phyloP scores from a whole-genome alignment of 2,329 filamentous ascomycete species.

The Fusarium neocosmosporiellum region DNA sequence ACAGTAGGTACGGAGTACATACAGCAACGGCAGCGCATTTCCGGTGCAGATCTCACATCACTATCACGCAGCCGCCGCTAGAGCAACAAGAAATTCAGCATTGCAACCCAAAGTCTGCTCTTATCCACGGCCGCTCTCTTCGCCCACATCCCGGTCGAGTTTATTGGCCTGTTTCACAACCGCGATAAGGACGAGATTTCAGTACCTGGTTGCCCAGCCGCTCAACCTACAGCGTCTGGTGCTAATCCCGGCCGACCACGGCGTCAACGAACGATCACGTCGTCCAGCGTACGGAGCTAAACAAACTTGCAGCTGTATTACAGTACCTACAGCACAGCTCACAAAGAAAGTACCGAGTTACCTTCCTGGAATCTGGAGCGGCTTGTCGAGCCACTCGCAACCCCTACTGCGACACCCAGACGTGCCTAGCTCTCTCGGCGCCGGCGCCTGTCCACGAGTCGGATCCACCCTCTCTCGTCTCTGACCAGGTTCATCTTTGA shows the following conservation, averaged over 20 bases:
- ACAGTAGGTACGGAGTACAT: neutral
- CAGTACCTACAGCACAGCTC: slow-evolving; percentile 22
- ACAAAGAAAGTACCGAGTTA: slow-evolving; percentile 20
- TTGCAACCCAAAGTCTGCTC: slow-evolving; percentile 2
- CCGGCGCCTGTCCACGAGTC: slow-evolving; percentile 29
- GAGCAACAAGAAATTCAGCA: neutral
- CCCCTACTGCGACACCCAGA: slow-evolving; percentile 11
- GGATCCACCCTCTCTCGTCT: slow-evolving; percentile 28
- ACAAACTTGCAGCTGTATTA: slow-evolving; percentile 15
- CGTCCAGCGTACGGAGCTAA: slow-evolving; percentile 23
- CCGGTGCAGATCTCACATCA: slow-evolving; percentile 35
- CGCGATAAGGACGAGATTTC: slow-evolving; percentile 38
- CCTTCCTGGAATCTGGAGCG: neutral
- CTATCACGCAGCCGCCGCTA: slow-evolving; percentile 22
- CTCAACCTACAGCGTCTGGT: slow-evolving; percentile 8
- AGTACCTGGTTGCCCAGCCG: slow-evolving; percentile 35
- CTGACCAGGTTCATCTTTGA: slow-evolving; percentile 27
- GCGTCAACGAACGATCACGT: slow-evolving; percentile 23
- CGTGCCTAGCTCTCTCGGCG: slow-evolving; percentile 23
- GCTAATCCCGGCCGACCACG: slow-evolving; percentile 19
- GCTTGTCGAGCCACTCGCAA: slow-evolving; percentile 23
- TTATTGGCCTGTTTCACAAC: slow-evolving; percentile 35
- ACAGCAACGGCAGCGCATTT: neutral
- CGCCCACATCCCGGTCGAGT: slow-evolving; percentile 20
- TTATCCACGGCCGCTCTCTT: slow-evolving; percentile 7